These are phyloP conservation scores for Xylariaceae sp. DNA, from an alignment of 2,329 filamentous ascomycete species.

Conservation along the genomic window DNA sequence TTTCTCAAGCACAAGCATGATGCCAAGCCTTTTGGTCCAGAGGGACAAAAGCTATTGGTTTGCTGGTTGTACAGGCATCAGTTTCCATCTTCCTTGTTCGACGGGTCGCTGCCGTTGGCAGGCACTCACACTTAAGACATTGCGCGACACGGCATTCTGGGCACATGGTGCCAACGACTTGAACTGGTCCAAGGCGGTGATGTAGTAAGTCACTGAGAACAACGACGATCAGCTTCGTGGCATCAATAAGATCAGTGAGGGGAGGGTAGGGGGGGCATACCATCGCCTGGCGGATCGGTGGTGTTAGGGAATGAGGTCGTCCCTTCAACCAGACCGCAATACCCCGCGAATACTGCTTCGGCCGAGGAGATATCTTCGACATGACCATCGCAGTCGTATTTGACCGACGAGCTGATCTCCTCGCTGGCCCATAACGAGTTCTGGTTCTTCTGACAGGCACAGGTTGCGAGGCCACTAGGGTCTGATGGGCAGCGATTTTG, in stretches of 20 bases:
- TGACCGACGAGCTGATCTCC: conserved; percentile 40
- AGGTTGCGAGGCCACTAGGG: conserved; percentile 43
- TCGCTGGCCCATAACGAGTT: conserved; percentile 42
- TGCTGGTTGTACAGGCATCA: conserved; percentile 28
- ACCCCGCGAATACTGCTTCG: conserved; percentile 46
- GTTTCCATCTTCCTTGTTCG: background rate
- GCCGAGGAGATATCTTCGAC: conserved; percentile 45
- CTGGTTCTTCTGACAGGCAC: conserved; percentile 47
- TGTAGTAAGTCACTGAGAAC: conserved; percentile 46
- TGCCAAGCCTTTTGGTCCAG: conserved; percentile 44
- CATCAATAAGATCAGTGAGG: background rate
- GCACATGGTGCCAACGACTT: conserved; percentile 40
- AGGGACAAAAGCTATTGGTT: conserved; percentile 39
- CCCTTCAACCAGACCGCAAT: conserved; percentile 47
- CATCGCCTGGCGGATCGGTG: conserved; percentile 45
- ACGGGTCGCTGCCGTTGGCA: background rate
- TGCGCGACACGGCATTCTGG: conserved; percentile 39
- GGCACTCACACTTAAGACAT: conserved; percentile 36
- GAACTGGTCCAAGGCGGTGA: conserved; percentile 46
- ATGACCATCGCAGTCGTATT: conserved; percentile 42
- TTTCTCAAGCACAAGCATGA: conserved; percentile 50
- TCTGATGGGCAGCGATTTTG: conserved; percentile 36
- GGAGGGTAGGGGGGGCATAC: conserved; percentile 32
- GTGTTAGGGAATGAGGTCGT: conserved; percentile 45
- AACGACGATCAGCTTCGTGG: conserved; percentile 1